Evolutionary conservation across 371 early-diverging fungal species (phyloP), one percentile per base, ranked within the genome.

Genomic region (Apophysomyces trapeziformis): DNA sequence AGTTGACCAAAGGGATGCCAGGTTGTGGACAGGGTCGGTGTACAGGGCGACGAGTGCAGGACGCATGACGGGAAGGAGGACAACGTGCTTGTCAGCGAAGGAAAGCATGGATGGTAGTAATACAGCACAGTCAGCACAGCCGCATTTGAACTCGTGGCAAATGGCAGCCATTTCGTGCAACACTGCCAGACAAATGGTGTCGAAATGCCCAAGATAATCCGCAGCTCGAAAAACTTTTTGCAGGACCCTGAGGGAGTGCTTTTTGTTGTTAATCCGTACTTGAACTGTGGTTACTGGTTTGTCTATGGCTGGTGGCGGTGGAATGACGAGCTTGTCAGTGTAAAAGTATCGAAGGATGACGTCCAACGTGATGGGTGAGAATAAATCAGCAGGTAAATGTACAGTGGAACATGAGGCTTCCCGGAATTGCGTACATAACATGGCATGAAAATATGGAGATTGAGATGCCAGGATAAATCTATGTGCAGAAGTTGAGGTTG

Each of bases 51-150:
- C 57, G 21, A 80, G 47, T 0, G 65, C 60, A 0, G 63, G 57
- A 35, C 72, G 69, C 32, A 83, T n/a, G 13, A 67, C 57, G 4
- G 73, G 73, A 1, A 73, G 65, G 14, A 61, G 50, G 1, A 68
- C 67, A 5, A 50, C 66, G 35, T 77, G 63, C 35, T 72, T 72
- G 16, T 80, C 77, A 7, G 80, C 71, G 71, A 79, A 78, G 11
- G 70, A 71, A 13, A 83, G 57, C 76, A 83, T 80, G 57, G 79
- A 78, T 4, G 83, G 83, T 32, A 83, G 41, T 21, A 80, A 36
- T 3, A 70, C 61, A 9, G 76, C 77, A 50, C 83, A 83, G 32
- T 74, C 73, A 14, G 68, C 13, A 57, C 83, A 83, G 6, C 68
- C 46, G 63, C 80, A 83, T 57, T 80, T 77, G 70, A 83, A 80